Evolutionary conservation across 805 yeast species (phyloP).

Genomic region (Sugiyamaella americana): DNA sequence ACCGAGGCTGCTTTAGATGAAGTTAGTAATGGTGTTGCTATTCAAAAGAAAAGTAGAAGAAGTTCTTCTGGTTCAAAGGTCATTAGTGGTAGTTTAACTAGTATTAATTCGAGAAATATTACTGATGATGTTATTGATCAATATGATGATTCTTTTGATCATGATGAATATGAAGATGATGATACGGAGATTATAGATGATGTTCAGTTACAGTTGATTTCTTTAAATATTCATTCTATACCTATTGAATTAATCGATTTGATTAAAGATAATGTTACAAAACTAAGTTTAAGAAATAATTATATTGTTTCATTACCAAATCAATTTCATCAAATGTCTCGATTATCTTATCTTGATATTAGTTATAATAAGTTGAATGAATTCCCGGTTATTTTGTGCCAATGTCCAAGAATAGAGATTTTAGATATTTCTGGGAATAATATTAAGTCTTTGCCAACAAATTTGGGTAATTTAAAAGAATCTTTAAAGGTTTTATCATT

Average conservation of each 20-base stretch:
- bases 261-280: conserved; percentile 37
- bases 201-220: conserved; percentile 37
- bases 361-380: conserved; percentile 51
- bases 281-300: conserved; percentile 52
- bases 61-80: background rate
- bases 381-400: conserved; percentile 42
- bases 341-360: conserved; percentile 56
- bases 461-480: conserved; percentile 32
- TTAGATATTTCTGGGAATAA: conserved; percentile 59
- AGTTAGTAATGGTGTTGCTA: background rate
- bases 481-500: conserved; percentile 54
- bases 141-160: background rate
- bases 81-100: background rate
- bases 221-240: conserved; percentile 35
- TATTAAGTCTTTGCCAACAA: conserved; percentile 43
- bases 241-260: conserved; percentile 37
- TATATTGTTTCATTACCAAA: conserved; percentile 43
- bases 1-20: background rate
- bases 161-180: conserved; percentile 10
- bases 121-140: background rate
- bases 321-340: conserved; percentile 37
- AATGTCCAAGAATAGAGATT: conserved; percentile 47
- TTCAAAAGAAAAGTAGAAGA: background rate
- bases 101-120: background rate
- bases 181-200: conserved; percentile 11